These are phyloP conservation scores for Spathaspora sp. DNA, from an alignment of 805 yeast species.

Conservation along the genomic window DNA sequence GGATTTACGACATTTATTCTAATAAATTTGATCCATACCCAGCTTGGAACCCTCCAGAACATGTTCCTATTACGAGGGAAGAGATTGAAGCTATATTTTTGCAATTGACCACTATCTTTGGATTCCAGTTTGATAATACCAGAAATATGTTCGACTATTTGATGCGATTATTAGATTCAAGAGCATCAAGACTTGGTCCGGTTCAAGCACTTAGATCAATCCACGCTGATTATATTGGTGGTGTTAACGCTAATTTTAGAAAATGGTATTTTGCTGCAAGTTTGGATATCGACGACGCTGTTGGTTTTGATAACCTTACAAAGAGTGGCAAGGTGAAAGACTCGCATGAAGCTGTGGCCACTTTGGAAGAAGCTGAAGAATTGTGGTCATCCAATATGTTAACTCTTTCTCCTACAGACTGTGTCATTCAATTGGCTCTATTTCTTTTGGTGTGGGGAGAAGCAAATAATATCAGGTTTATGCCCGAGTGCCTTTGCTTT, in stretches of 20 bases:
- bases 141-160: slow-evolving; percentile 66
- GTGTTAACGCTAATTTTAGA: slow-evolving; percentile 60
- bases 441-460: slow-evolving; percentile 87
- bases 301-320: slow-evolving; percentile 30
- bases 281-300: slow-evolving; percentile 55
- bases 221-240: slow-evolving; percentile 77
- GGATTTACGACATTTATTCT: slow-evolving; percentile 41
- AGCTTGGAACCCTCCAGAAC: slow-evolving; percentile 42
- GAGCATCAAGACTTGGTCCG: slow-evolving; percentile 64
- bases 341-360: slow-evolving; percentile 9
- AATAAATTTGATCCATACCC: slow-evolving; percentile 51
- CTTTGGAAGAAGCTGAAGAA: slow-evolving; percentile 42
- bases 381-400: slow-evolving; percentile 54
- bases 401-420: slow-evolving; percentile 47
- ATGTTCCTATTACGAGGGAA: slow-evolving; percentile 46
- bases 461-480: slow-evolving; percentile 77
- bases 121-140: slow-evolving; percentile 65
- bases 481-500: slow-evolving; percentile 88
- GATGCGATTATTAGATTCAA: slow-evolving; percentile 59
- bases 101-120: slow-evolving; percentile 52
- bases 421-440: slow-evolving; percentile 60
- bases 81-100: slow-evolving; percentile 57
- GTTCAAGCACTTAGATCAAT: slow-evolving; percentile 51
- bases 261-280: slow-evolving; percentile 79
- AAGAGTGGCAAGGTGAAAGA: slow-evolving; percentile 20